Evolutionary conservation across 2,329 filamentous ascomycete species (phyloP).

Genomic region (Verticillium alfalfae): DNA sequence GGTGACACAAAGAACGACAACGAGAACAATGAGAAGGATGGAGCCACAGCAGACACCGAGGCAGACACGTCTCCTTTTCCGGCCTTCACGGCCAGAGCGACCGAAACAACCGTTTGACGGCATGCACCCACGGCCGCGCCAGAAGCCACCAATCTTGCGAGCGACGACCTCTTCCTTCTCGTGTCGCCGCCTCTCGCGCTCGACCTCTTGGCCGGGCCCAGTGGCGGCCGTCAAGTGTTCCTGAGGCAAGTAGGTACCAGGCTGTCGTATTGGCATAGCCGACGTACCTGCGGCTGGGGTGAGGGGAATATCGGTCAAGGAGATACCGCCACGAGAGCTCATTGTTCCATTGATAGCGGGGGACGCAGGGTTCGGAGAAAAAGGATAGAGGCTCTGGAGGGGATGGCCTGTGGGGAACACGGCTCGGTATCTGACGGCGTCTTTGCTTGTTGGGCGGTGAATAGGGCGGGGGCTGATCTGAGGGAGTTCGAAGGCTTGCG

Average conservation of each 20-base stretch:
- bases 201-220: slow-evolving; percentile 38
- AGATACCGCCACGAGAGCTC: slow-evolving; percentile 55
- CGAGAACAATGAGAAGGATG: slow-evolving; percentile 49
- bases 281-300: slow-evolving; percentile 30
- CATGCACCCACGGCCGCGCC: slow-evolving; percentile 61
- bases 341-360: slow-evolving; percentile 58
- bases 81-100: slow-evolving; percentile 55
- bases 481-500: slow-evolving; percentile 16
- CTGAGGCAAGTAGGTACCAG: slow-evolving; percentile 39
- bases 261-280: slow-evolving; percentile 30
- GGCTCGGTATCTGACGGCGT: slow-evolving; percentile 47
- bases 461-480: slow-evolving; percentile 50
- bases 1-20: slow-evolving; percentile 52
- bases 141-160: slow-evolving; percentile 52
- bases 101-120: slow-evolving; percentile 61
- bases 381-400: slow-evolving; percentile 40
- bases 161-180: slow-evolving; percentile 63
- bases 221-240: slow-evolving; percentile 35
- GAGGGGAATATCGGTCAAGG: slow-evolving; percentile 53
- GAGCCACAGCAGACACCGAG: slow-evolving; percentile 44
- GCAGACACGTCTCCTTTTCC: slow-evolving; percentile 57
- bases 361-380: slow-evolving; percentile 57
- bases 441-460: slow-evolving; percentile 37
- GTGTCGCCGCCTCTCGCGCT: slow-evolving; percentile 46
- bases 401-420: slow-evolving; percentile 52